Conservation (phyloP, 176 grass and related monocot species). For the Stipa capillata region DNA sequence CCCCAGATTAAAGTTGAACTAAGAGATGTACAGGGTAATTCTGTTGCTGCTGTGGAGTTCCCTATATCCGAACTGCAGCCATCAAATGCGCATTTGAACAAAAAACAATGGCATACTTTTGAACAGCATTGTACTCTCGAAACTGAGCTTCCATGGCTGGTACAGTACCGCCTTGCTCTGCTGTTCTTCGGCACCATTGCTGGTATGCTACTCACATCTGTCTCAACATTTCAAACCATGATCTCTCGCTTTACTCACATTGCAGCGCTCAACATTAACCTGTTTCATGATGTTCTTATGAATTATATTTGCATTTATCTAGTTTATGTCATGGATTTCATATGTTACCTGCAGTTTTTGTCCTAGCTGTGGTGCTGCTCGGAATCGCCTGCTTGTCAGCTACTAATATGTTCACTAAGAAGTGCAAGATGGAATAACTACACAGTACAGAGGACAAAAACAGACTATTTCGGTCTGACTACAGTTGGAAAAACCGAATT, state of each 20-base stretch:
- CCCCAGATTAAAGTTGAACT: conserved; percentile 61
- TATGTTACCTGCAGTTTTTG: conserved; percentile 20
- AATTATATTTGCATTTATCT: too few relatives aligned
- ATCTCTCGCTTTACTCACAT: not conserved
- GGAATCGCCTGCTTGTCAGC: conserved; percentile 13
- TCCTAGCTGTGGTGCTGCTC: conserved; percentile 1
- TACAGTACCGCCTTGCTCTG: conserved; percentile 47
- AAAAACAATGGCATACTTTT: conserved; percentile 5
- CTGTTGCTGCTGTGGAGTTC: conserved; percentile 55
- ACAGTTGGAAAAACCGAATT: not conserved
- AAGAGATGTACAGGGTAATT: conserved; percentile 45
- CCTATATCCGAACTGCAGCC: conserved; percentile 52
- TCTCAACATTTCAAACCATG: not conserved
- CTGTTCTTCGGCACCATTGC: conserved; percentile 33
- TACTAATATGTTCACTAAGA: not conserved
- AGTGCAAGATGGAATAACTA: conserved; percentile 35
- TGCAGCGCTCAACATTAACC: not conserved
- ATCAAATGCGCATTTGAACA: not conserved
- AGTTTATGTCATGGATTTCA: too few relatives aligned
- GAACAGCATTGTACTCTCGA: conserved; percentile 54
- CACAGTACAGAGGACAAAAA: not conserved
- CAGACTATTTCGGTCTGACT: conserved; percentile 1
- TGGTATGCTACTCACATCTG: conserved; percentile 37
- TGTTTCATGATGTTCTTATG: too few relatives aligned
- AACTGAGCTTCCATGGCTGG: conserved; percentile 55